Base-by-base conservation (phyloP, 352 stramenopile genomes). In the Pythium dissimile region DNA sequence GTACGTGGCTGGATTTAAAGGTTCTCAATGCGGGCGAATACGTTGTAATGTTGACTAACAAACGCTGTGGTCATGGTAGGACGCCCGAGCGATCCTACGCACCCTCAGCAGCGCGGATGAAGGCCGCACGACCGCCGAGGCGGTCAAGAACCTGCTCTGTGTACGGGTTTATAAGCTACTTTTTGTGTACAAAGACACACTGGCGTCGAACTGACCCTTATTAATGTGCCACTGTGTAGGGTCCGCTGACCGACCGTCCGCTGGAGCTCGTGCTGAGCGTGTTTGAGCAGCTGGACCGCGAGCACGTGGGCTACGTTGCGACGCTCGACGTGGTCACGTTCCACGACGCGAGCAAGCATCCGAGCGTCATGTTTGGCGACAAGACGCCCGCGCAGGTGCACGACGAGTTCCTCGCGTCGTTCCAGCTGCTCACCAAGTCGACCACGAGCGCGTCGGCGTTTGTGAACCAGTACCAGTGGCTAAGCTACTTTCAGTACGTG, bases 401-500 rank as follows among this genome's bases (percentile, higher is more conserved):
- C 20, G 66, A 76, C 20, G 77, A 86, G 30, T 88, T 91, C 46
- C 66, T 81, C 43, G 56, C 57, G 13, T 74, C 79, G 0, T 86
- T 91, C 37, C 61, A 71, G 45, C 53, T 71, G 9, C 49, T 69
- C 27, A 60, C 45, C 18, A 39, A 48, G 23, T 39, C 41, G 2
- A 64, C 46, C 9, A 59, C 34, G 11, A 42, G 28, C 6, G 49
- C 49, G 27, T 54, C 73, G 16, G 55, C 71, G 5, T 87, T 88
- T 12, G 75, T 91, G 38, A 91, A 85, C 49, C 69, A 83, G 43
- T 72, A 72, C 37, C 81, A 91, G 50, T 91, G 81, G 81, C 72
- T 88, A 54, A 78, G 66, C 26, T 91, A 84, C 55, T 89, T 89
- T 55, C 81, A 89, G 62, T 91, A 77, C 60, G 62, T 86, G 15